Base-by-base conservation (phyloP, 1,139 yeast genomes). In the Lodderomyces margitis region DNA sequence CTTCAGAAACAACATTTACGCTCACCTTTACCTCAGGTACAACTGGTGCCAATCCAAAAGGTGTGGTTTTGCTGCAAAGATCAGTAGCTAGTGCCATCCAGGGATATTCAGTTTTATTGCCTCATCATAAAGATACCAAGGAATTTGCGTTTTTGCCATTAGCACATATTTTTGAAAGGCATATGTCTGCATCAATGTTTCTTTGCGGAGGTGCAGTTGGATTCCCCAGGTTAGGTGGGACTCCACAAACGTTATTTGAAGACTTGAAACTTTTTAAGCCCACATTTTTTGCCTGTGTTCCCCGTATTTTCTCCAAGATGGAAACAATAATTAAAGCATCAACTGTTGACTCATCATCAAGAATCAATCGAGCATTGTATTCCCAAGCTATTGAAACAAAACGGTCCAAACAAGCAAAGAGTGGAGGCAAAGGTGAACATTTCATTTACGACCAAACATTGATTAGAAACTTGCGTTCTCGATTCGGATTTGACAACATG, bases 301-400 rank as follows among this genome's bases (percentile, higher is more conserved):
- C 92, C 3, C 67, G 91, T 47, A 76, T 84, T 5, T 73, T 74
- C 54, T 79, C 83, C 42, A 75, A 81, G 53, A 66, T 84, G 45
- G 89, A 83, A 56, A 61, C 74, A 38, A 75, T 73, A 3, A 55
- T 77, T 44, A 75, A 73, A 41, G 65, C 68, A 15, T 65, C 66
- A 38, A 69, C 76, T 2, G 44, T 67, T 12, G 51, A 57, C 28
- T 46, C 54, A 2, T 53, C 50, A 30, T 53, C 54, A 2, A 39
- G 52, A 8, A 28, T 58, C 12, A 52, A 47, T 17, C 46, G 56
- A 20, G 45, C 49, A 7, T 42, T 64, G 23, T 59, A 58, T 35
- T 42, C 36, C 11, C 54, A 43, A 33, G 54, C 55, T n/a, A 40
- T 49, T 31, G 42, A 48, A 15, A 40, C 59, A 37, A 62, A 62